Evolutionary conservation across 1,139 yeast genomes (phyloP).

Genomic region (Protomyces inundatus): DNA sequence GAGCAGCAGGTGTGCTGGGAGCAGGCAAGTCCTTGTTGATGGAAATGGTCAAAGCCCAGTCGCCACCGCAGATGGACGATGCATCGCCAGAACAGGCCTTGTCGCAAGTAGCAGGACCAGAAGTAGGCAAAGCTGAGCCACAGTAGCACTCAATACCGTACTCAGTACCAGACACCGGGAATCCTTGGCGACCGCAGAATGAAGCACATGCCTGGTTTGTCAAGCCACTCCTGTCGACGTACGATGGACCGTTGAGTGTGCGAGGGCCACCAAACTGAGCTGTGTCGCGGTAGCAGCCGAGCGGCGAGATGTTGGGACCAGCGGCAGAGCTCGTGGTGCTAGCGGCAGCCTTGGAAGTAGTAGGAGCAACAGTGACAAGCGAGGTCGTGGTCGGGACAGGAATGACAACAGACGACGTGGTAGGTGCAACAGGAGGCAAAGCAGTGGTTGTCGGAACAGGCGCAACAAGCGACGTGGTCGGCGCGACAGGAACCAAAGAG

Average conservation of each 20-base stretch:
- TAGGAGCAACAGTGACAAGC: background rate
- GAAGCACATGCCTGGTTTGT: slow-evolving; percentile 13
- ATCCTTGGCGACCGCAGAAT: slow-evolving; percentile 3
- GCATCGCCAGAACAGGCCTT: slow-evolving; percentile 17
- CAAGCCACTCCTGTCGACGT: slow-evolving; percentile 6
- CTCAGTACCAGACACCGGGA: slow-evolving; percentile 19
- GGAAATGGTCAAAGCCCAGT: slow-evolving; percentile 9
- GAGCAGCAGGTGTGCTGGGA: background rate
- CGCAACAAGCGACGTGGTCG: background rate
- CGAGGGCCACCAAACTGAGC: slow-evolving; percentile 1
- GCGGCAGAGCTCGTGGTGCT: background rate
- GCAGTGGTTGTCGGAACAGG: too few relatives aligned
- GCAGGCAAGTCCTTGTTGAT: background rate
- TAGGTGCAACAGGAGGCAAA: background rate
- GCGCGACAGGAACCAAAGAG: background rate
- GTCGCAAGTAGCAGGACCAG: slow-evolving; percentile 14
- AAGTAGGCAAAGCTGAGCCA: slow-evolving; percentile 6
- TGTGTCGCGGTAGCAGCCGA: slow-evolving; percentile 5
- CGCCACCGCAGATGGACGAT: slow-evolving; percentile 15
- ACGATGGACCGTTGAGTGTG: slow-evolving; percentile 12
- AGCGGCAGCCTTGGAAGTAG: background rate
- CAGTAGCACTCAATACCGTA: slow-evolving; percentile 23
- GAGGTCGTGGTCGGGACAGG: background rate
- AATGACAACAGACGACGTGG: background rate
- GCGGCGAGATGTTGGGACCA: background rate